Conservation (phyloP, 768 basidiomycete genomes). For the Agaricus sinodeliciosus region DNA sequence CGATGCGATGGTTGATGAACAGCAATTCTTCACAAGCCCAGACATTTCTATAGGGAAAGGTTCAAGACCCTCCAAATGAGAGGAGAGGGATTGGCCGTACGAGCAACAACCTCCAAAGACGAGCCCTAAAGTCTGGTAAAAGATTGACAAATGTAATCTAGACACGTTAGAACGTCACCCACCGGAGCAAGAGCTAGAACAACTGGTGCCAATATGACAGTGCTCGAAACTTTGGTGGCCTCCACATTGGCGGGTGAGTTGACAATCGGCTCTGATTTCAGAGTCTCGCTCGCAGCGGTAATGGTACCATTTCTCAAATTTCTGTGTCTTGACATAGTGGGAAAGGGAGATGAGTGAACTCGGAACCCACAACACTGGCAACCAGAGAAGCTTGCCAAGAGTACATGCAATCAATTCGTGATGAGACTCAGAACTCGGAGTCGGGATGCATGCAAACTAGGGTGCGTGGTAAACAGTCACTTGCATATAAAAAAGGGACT, state of each 20-base stretch:
- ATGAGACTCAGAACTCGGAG: not conserved
- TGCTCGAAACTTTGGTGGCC: not conserved
- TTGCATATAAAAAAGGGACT: too few relatives aligned
- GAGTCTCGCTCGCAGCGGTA: not conserved
- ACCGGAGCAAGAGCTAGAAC: slow-evolving; percentile 12
- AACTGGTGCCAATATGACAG: slow-evolving; percentile 11
- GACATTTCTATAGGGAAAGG: slow-evolving; percentile 50
- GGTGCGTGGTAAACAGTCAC: too few relatives aligned
- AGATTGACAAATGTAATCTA: slow-evolving; percentile 1
- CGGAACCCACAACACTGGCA: not conserved
- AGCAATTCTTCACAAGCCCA: slow-evolving; percentile 73
- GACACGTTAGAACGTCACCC: not conserved
- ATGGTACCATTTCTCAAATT: not conserved
- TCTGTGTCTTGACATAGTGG: not conserved
- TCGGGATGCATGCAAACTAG: not conserved
- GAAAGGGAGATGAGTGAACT: not conserved
- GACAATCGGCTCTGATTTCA: not conserved
- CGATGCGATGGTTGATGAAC: slow-evolving; percentile 59
- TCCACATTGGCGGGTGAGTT: not conserved
- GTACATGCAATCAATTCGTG: slow-evolving; percentile 1
- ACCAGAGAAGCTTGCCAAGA: not conserved
- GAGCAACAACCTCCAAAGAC: slow-evolving; percentile 84
- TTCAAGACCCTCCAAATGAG: not conserved
- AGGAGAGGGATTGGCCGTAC: slow-evolving; percentile 32
- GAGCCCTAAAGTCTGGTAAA: slow-evolving; percentile 31